A percentile compares a stretch with the other conserved stretches of the same genome.
phyloP scores from a whole-genome alignment of 257 asterid species.

The Penstemon davidsonii region DNA sequence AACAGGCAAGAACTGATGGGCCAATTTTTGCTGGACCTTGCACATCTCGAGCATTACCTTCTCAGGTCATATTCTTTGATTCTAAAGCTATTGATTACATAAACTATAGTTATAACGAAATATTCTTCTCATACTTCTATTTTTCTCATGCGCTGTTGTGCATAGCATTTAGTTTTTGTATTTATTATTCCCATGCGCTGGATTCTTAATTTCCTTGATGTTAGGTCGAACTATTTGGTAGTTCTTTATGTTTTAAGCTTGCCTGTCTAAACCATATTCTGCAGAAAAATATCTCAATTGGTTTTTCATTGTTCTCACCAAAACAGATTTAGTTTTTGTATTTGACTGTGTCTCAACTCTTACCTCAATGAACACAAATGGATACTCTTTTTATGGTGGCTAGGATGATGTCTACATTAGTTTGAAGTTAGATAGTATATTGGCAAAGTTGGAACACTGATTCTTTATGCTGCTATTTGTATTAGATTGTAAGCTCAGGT shows the following conservation, averaged over 20 bases:
- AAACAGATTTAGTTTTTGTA: too few relatives aligned
- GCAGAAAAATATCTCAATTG: too few relatives aligned
- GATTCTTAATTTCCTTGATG: too few relatives aligned
- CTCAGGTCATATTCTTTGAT: slow-evolving; percentile 54
- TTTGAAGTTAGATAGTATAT: background rate
- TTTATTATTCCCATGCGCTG: too few relatives aligned
- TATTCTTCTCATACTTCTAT: too few relatives aligned
- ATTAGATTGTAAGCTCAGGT: slow-evolving; percentile 13
- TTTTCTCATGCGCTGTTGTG: too few relatives aligned
- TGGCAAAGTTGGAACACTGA: slow-evolving; percentile 1
- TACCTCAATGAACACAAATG: background rate
- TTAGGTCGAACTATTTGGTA: too few relatives aligned
- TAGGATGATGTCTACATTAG: background rate
- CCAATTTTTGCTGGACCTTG: slow-evolving; percentile 93
- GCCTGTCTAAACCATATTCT: too few relatives aligned
- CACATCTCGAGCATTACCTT: slow-evolving; percentile 58
- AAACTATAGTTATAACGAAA: background rate
- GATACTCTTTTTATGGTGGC: background rate
- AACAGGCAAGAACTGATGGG: slow-evolving; percentile 76
- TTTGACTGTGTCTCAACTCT: too few relatives aligned
- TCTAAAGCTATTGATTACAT: slow-evolving; percentile 13
- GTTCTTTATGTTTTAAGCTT: too few relatives aligned
- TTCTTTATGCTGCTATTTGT: slow-evolving; percentile 10
- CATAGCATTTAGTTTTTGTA: too few relatives aligned
- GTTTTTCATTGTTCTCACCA: too few relatives aligned